phyloP scores from a whole-genome alignment of 805 yeast genomes.

The Candida tibetensis region DNA sequence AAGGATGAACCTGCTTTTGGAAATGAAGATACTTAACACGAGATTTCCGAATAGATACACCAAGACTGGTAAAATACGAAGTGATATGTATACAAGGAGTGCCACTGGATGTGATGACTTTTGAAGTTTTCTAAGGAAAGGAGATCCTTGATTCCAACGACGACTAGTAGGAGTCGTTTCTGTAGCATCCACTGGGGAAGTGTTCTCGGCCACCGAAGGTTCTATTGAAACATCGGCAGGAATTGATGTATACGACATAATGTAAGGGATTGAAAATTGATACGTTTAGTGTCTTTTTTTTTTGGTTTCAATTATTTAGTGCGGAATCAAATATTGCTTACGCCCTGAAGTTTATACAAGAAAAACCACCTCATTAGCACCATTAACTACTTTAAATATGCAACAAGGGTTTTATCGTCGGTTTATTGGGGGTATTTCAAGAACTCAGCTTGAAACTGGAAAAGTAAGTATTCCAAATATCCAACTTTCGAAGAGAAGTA shows the following conservation, averaged over 20 bases:
- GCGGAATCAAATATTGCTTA: too few species aligned
- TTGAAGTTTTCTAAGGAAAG: too few species aligned
- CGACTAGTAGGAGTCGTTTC: background rate
- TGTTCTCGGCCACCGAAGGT: background rate
- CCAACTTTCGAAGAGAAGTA: background rate
- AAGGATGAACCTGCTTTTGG: slow-evolving; percentile 50
- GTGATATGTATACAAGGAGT: slow-evolving; percentile 56
- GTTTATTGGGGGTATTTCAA: slow-evolving; percentile 35
- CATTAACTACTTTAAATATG: too few species aligned
- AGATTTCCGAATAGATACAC: slow-evolving; percentile 70
- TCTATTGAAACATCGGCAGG: too few species aligned
- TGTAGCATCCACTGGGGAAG: background rate
- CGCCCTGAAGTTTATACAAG: too few species aligned
- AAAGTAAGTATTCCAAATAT: slow-evolving; percentile 31
- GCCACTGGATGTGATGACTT: slow-evolving; percentile 88
- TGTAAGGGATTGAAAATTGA: too few species aligned
- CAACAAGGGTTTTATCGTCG: slow-evolving; percentile 23
- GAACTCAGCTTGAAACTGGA: slow-evolving; percentile 44
- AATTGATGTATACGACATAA: background rate
- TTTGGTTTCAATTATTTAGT: too few species aligned
- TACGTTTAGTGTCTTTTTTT: background rate
- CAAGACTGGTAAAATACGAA: slow-evolving; percentile 61
- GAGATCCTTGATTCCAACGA: slow-evolving; percentile 28
- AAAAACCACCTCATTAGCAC: too few species aligned
- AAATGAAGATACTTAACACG: slow-evolving; percentile 46